A percentile compares a stretch with the other conserved stretches of the same genome.
phyloP scores from a whole-genome alignment of 257 asterid genomes.

The Craterostigma plantagineum region DNA sequence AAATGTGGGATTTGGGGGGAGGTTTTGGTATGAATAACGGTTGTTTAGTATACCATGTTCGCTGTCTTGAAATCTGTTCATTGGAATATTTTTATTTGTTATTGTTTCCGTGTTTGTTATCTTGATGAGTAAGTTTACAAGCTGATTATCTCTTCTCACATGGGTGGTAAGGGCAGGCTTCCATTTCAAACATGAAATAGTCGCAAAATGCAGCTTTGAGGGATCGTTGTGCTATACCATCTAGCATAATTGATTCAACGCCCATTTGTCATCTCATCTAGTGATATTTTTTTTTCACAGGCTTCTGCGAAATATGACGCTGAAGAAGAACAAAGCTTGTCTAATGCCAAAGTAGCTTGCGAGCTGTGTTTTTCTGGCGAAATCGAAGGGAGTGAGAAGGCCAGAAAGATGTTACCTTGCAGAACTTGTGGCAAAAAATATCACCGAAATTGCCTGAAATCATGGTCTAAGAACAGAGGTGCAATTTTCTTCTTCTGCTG shows the following conservation, averaged over 20 bases:
- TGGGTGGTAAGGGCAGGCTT: too few species aligned
- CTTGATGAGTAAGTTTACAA: too few species aligned
- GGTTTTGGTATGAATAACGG: too few species aligned
- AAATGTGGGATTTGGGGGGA: too few species aligned
- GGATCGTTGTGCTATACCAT: not conserved
- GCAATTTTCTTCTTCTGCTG: conserved; percentile 7
- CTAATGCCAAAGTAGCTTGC: conserved; percentile 67
- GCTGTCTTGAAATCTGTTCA: too few species aligned
- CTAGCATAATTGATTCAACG: not conserved
- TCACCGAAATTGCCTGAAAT: conserved; percentile 73
- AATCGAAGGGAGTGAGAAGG: conserved; percentile 75
- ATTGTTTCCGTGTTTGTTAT: too few species aligned
- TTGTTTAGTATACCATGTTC: too few species aligned
- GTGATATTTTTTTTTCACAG: conserved; percentile 21
- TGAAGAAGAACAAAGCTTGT: conserved; percentile 58
- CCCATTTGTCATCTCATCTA: conserved; percentile 6
- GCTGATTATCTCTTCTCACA: too few species aligned
- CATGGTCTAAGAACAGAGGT: conserved; percentile 93
- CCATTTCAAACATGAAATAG: conserved; percentile 25
- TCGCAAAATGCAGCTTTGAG: not conserved
- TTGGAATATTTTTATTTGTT: too few species aligned
- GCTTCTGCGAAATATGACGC: conserved; percentile 19
- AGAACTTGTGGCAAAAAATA: conserved; percentile 76
- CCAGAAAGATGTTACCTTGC: conserved; percentile 83
- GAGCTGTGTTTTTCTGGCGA: conserved; percentile 81